Conservation (phyloP, 768 basidiomycete genomes). For the Serendipita vermifera region DNA sequence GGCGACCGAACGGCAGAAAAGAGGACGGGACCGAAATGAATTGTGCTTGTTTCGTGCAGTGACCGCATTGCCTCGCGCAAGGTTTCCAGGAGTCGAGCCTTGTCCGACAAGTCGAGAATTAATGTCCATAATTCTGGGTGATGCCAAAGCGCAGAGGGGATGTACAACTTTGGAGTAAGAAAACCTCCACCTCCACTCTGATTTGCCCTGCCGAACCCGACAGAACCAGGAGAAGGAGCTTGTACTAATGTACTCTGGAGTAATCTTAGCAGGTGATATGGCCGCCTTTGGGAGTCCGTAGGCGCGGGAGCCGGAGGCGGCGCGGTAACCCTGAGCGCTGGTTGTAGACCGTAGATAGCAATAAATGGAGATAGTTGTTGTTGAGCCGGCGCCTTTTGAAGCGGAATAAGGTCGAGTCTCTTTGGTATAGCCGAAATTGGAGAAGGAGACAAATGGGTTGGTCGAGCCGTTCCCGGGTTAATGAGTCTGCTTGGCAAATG, state of each 20-base stretch:
- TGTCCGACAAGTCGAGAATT: background rate
- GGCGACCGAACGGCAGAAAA: background rate
- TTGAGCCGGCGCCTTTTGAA: background rate
- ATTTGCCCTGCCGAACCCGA: background rate
- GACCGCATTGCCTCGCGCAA: background rate
- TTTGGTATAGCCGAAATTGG: background rate
- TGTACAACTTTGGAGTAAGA: background rate
- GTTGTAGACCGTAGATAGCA: background rate
- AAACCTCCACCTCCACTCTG: background rate
- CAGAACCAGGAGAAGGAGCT: background rate
- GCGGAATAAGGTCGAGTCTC: background rate
- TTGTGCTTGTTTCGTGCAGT: background rate
- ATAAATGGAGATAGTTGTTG: background rate
- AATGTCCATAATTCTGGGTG: background rate
- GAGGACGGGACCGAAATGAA: background rate
- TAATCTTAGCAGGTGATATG: background rate
- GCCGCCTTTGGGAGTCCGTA: background rate
- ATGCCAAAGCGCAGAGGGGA: background rate
- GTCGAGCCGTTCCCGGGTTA: constrained; percentile 28
- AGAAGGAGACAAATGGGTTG: background rate
- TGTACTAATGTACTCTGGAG: background rate
- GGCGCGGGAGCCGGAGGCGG: background rate
- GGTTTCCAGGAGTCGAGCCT: background rate
- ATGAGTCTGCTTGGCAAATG: constrained; percentile 66
- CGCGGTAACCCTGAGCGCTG: background rate